Evolutionary conservation across 2,329 filamentous ascomycete species (phyloP).

Genomic region (Domatiomyces catenatus): DNA sequence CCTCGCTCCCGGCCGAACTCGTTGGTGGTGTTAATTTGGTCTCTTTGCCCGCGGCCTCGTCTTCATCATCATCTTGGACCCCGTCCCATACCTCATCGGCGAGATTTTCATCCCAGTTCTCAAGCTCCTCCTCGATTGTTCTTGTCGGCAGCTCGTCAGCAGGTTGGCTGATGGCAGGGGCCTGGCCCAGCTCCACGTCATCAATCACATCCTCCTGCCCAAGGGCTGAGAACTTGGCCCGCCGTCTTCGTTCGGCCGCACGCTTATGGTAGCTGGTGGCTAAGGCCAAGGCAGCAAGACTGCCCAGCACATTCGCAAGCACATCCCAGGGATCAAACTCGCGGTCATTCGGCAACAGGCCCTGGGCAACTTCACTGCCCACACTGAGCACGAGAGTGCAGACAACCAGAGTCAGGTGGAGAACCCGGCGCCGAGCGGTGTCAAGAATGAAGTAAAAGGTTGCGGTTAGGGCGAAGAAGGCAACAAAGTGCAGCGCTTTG

Average conservation of each 20-base stretch:
- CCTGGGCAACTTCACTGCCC: slow-evolving; percentile 43
- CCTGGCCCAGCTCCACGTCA: slow-evolving; percentile 56
- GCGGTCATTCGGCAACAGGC: slow-evolving; percentile 55
- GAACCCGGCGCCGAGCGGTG: slow-evolving; percentile 65
- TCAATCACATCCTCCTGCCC: slow-evolving; percentile 31
- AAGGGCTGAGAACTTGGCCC: slow-evolving; percentile 57
- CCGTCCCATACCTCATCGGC: slow-evolving; percentile 45
- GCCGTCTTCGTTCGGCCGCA: slow-evolving; percentile 77
- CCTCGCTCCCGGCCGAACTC: slow-evolving; percentile 16
- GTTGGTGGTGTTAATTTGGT: slow-evolving; percentile 18
- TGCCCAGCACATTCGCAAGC: slow-evolving; percentile 72
- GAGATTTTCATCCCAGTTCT: slow-evolving; percentile 85
- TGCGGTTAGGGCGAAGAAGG: slow-evolving; percentile 75
- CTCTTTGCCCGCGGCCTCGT: slow-evolving; percentile 17
- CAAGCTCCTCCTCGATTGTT: slow-evolving; percentile 64
- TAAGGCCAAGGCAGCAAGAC: slow-evolving; percentile 51
- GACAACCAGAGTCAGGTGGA: slow-evolving; percentile 67
- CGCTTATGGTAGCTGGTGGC: slow-evolving; percentile 89
- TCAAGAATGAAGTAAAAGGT: slow-evolving; percentile 96
- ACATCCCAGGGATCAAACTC: slow-evolving; percentile 71
- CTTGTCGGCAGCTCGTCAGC: slow-evolving; percentile 14
- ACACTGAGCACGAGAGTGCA: slow-evolving; percentile 50
- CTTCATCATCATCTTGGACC: slow-evolving; percentile 32
- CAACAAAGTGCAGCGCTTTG: slow-evolving; percentile 73
- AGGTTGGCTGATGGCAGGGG: neutral